Percentiles rank a stretch among this genome's conserved stretches.
phyloP scores from a whole-genome alignment of 108 stramenopile genomes.

The Pinguiococcus pyrenoidosus region DNA sequence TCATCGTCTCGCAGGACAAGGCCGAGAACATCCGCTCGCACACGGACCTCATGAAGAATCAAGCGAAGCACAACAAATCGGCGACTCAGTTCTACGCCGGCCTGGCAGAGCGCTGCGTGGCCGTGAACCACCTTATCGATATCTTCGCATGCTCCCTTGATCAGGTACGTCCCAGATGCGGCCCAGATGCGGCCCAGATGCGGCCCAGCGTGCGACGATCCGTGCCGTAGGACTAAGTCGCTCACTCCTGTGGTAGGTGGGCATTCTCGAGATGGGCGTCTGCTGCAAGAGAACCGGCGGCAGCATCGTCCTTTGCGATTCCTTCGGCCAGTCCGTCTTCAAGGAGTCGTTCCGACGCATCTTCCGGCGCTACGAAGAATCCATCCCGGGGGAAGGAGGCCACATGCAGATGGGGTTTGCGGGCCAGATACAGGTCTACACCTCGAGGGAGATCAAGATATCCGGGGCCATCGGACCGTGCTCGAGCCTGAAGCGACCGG shows the following conservation, averaged over 20 bases:
- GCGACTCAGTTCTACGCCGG: slow-evolving; percentile 82
- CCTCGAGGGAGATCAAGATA: slow-evolving; percentile 83
- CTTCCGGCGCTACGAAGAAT: slow-evolving; percentile 61
- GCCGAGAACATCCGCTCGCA: slow-evolving; percentile 25
- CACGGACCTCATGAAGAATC: slow-evolving; percentile 71
- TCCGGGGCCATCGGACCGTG: slow-evolving; percentile 51
- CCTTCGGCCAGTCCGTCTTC: slow-evolving; percentile 90
- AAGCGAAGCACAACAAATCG: slow-evolving; percentile 69
- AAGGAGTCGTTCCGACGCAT: slow-evolving; percentile 90
- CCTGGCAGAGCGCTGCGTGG: slow-evolving; percentile 42
- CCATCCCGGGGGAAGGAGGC: slow-evolving; percentile 64
- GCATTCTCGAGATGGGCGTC: slow-evolving; percentile 77
- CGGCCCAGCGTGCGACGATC: too few relatives aligned
- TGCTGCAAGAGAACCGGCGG: slow-evolving; percentile 89
- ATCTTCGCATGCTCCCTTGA: slow-evolving; percentile 94
- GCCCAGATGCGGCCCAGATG: too few relatives aligned
- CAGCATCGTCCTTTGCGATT: slow-evolving; percentile 88
- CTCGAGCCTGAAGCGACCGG: slow-evolving; percentile 62
- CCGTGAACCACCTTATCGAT: slow-evolving; percentile 81
- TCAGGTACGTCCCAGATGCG: too few relatives aligned
- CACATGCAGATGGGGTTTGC: slow-evolving; percentile 73
- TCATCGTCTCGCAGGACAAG: slow-evolving; percentile 65
- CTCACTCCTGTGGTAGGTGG: slow-evolving; percentile 45
- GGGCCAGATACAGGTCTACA: slow-evolving; percentile 66
- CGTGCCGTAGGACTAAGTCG: too few relatives aligned